A percentile compares a stretch with the other conserved stretches of the same genome.
Evolutionary conservation across 805 yeast genomes (phyloP).

Genomic region (Ogataea paradorogensis): DNA sequence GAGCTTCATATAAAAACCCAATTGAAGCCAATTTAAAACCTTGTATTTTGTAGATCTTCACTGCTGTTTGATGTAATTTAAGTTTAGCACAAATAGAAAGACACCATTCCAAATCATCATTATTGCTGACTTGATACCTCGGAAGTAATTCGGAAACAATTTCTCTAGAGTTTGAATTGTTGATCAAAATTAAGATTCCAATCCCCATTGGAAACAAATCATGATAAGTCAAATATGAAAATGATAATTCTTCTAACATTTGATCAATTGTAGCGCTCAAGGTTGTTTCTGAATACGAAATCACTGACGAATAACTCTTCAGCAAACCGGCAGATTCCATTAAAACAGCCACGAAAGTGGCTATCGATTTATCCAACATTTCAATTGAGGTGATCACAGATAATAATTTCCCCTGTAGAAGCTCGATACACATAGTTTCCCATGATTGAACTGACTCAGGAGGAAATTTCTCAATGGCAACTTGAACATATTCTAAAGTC

Average conservation of each 20-base stretch:
- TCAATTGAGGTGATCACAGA: constrained; percentile 59
- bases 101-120: constrained; percentile 80
- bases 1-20: constrained; percentile 51
- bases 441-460: constrained; percentile 42
- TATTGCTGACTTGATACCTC: constrained; percentile 55
- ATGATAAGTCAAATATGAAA: constrained; percentile 50
- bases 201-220: constrained; percentile 64
- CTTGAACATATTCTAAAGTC: constrained; percentile 39
- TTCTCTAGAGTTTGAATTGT: constrained; percentile 40
- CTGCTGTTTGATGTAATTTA: constrained; percentile 56
- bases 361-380: constrained; percentile 57
- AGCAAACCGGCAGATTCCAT: constrained; percentile 64
- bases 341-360: constrained; percentile 59
- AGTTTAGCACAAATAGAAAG: constrained; percentile 68
- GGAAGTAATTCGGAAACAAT: constrained; percentile 60
- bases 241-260: constrained; percentile 53
- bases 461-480: constrained; percentile 34
- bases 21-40: constrained; percentile 36
- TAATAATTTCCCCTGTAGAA: constrained; percentile 54
- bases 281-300: constrained; percentile 11
- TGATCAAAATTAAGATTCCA: constrained; percentile 54
- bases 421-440: constrained; percentile 55
- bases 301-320: constrained; percentile 33
- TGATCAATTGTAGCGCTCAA: constrained; percentile 27
- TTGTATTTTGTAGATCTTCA: constrained; percentile 50